phyloP scores from a whole-genome alignment of 495 filamentous ascomycete species.

The Collariella sp. region DNA sequence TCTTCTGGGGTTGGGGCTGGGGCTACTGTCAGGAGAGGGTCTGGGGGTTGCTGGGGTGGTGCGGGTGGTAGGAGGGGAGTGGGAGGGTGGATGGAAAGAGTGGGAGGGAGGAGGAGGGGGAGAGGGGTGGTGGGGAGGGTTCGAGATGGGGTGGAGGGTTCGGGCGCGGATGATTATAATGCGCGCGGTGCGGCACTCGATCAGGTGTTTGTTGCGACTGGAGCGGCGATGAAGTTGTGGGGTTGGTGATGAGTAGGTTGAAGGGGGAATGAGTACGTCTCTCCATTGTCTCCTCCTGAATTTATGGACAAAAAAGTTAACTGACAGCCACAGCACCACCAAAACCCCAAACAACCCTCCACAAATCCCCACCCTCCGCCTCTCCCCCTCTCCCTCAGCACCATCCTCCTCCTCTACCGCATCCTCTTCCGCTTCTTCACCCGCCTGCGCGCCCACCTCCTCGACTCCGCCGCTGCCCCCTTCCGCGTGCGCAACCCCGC shows the following conservation, averaged over 20 bases:
- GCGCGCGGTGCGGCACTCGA: constrained; percentile 63
- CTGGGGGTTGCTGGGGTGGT: constrained; percentile 4
- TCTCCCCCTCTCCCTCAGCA: constrained; percentile 69
- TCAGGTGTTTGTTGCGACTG: constrained; percentile 70
- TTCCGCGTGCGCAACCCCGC: constrained; percentile 78
- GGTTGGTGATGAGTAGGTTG: constrained; percentile 45
- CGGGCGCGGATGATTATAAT: constrained; percentile 64
- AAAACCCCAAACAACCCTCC: constrained; percentile 45
- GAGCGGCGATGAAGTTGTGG: constrained; percentile 60
- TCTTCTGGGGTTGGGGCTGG: too few species aligned
- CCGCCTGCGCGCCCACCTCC: constrained; percentile 66
- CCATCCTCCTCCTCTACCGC: constrained; percentile 78
- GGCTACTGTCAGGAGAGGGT: too few species aligned
- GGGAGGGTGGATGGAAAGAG: constrained; percentile 16
- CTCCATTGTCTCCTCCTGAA: not conserved
- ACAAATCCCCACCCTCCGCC: constrained; percentile 63
- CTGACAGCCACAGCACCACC: too few species aligned
- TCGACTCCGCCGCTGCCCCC: constrained; percentile 59
- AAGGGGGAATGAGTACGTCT: constrained; percentile 39
- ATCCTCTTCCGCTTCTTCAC: constrained; percentile 85
- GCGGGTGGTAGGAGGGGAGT: not conserved
- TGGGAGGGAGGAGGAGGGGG: constrained; percentile 9
- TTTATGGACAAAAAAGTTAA: not conserved
- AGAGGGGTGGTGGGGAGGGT: not conserved
- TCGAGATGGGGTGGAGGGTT: too few species aligned